A percentile compares a stretch with the other conserved stretches of the same genome.
These are phyloP conservation scores for Cadophora gregata DNA, from an alignment of 2,329 filamentous ascomycete species.

Conservation along the genomic window DNA sequence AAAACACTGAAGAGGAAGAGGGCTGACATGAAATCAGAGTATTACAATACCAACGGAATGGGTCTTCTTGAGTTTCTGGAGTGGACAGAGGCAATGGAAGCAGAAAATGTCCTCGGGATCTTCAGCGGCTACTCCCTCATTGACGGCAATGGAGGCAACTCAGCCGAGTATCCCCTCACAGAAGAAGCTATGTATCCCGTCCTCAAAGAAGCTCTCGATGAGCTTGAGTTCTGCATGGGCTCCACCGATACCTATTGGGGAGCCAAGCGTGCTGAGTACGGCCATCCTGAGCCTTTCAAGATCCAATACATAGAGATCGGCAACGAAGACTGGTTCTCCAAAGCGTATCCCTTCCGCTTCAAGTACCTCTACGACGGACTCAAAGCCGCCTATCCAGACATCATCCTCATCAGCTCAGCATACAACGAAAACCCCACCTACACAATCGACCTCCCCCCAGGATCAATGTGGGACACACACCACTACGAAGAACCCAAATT, in stretches of 20 bases:
- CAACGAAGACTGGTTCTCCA: constrained; percentile 51
- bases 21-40: constrained; percentile 41
- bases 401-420: constrained; percentile 44
- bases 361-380: constrained; percentile 55
- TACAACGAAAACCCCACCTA: constrained; percentile 32
- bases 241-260: constrained; percentile 51
- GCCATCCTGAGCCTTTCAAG: constrained; percentile 55
- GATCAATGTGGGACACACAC: constrained; percentile 34
- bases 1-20: background rate
- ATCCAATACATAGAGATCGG: constrained; percentile 54
- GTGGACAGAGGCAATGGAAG: constrained; percentile 53
- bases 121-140: constrained; percentile 53
- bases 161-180: constrained; percentile 41
- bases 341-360: constrained; percentile 51
- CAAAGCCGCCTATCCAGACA: constrained; percentile 45
- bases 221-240: constrained; percentile 58
- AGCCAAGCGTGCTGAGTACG: constrained; percentile 52
- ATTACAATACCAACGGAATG: constrained; percentile 53
- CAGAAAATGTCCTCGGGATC: constrained; percentile 53
- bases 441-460: constrained; percentile 44
- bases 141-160: constrained; percentile 48
- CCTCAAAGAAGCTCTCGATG: constrained; percentile 56
- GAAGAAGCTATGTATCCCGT: constrained; percentile 41
- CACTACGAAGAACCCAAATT: constrained; percentile 29
- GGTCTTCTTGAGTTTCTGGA: constrained; percentile 44